Base-by-base conservation (phyloP, 495 filamentous ascomycete genomes). In the Cryomyces minteri region DNA sequence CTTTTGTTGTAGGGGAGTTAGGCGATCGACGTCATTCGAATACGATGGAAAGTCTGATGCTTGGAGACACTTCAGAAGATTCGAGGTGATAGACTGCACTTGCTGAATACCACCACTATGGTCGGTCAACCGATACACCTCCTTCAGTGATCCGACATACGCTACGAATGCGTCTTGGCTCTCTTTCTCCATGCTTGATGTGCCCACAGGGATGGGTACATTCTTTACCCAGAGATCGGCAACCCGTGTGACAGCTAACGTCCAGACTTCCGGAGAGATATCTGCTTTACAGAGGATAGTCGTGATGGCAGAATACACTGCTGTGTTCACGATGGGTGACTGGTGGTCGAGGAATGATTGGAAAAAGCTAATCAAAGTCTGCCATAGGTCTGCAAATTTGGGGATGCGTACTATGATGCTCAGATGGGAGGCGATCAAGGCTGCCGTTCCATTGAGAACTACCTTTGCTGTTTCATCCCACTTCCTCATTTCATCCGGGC, bases 391-490 rank as follows among this genome's bases (percentile, higher is more conserved):
- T 59, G 58, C 62, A 34, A 56, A 50, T 14, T 37, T 12, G 9
- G 34, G 34, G 1, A 12, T 12, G 8, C 34, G 34, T 37, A 37
- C 8, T 37, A 12, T 37, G 8, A 1, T 9, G 34, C 34, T 37
- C 12, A 37, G 9, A 25, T 25, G 18, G 2, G 18, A 25, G 2
- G 73, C 69, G 36, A 88, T 71, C 6, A 90, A 61, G 36, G 65
- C 74, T 2, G 78, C 76, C 28, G 81, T 68, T 0, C 84, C 81
- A 41, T 73, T 75, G 14, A 88, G 62, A 37, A 87, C 72, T 31
- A 87, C 68, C 6, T 82, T 78, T 3, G 80, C 73, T 0, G 84
- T 88, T 38, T 88, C 82, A 34, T 80, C 70, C 84, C 84, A 88
- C 29, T 72, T 70, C 34, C 62, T 66, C 32, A 58, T 54, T 5